Conservation (phyloP, 2,329 filamentous ascomycete species). For the Fusarium gaditjirri region DNA sequence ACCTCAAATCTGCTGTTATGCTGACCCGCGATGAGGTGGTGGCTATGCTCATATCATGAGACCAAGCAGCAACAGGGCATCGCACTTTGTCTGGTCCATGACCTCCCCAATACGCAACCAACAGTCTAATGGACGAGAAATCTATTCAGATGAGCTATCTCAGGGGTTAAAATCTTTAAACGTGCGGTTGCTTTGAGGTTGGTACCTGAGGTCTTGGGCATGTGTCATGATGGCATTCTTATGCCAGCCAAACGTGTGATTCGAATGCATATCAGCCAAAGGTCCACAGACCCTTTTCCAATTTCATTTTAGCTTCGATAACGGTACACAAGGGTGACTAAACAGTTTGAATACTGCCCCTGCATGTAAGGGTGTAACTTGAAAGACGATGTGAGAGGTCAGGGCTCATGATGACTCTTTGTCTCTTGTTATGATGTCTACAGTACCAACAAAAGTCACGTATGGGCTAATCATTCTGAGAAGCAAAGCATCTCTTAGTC, state of each 20-base stretch:
- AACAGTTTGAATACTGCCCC: fast-evolving
- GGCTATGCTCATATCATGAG: background rate
- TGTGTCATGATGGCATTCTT: background rate
- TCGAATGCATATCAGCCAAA: background rate
- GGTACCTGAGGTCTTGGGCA: no score
- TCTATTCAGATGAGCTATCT: no score
- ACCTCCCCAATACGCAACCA: no score
- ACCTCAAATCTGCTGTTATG: fast-evolving
- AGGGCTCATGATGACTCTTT: background rate
- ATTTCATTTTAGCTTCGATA: fast-evolving
- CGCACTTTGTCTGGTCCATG: background rate
- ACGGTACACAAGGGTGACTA: fast-evolving
- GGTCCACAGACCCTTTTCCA: fast-evolving
- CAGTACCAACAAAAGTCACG: background rate
- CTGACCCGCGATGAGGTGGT: background rate
- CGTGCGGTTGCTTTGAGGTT: fast-evolving
- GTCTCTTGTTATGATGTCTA: background rate
- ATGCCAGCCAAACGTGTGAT: no score
- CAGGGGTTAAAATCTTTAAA: fast-evolving
- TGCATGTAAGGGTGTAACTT: background rate
- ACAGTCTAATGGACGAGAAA: background rate
- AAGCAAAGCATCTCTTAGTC: fast-evolving
- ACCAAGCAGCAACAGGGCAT: no score
- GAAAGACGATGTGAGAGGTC: fast-evolving
- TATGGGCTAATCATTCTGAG: fast-evolving